phyloP scores from a whole-genome alignment of 176 grass and related monocot genomes.

The Urochloa ruziziensis region DNA sequence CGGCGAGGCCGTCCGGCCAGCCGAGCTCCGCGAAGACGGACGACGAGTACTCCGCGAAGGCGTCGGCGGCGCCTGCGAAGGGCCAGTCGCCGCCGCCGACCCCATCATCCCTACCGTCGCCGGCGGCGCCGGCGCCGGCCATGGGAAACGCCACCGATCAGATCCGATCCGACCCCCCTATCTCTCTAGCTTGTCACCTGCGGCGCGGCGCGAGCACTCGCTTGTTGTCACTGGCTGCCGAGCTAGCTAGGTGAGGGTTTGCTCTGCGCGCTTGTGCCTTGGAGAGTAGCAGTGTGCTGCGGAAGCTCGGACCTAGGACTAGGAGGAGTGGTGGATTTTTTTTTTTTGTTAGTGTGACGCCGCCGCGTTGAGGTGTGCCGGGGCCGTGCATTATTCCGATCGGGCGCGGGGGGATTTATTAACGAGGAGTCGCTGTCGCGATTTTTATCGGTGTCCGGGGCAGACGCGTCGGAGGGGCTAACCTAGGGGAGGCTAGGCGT shows the following conservation, averaged over 20 bases:
- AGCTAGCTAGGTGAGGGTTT: background rate
- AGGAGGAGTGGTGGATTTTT: background rate
- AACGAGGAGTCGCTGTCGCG: conserved; percentile 2
- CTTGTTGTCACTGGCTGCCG: background rate
- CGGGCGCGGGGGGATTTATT: conserved; percentile 12
- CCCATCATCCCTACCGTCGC: conserved; percentile 12
- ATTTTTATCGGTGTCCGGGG: conserved; percentile 42
- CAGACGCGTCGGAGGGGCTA: conserved; percentile 37
- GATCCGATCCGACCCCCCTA: background rate
- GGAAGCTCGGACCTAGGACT: no score
- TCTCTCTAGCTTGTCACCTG: background rate
- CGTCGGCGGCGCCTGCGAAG: conserved; percentile 39
- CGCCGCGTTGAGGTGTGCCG: background rate
- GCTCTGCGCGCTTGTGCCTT: background rate
- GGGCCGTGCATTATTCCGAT: conserved; percentile 9
- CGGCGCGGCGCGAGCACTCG: background rate
- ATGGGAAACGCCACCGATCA: background rate
- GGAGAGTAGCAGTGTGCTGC: background rate
- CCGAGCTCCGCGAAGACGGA: conserved; percentile 48
- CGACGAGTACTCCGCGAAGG: conserved; percentile 50
- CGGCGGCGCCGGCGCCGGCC: conserved; percentile 34
- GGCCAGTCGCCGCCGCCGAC: conserved; percentile 41
- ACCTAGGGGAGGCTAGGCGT: background rate
- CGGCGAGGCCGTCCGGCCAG: conserved; percentile 22
- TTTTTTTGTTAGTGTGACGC: conserved; percentile 21